Evolutionary conservation across 352 stramenopile genomes (phyloP).

Genomic region (Phytophthora pseudosyringae): DNA sequence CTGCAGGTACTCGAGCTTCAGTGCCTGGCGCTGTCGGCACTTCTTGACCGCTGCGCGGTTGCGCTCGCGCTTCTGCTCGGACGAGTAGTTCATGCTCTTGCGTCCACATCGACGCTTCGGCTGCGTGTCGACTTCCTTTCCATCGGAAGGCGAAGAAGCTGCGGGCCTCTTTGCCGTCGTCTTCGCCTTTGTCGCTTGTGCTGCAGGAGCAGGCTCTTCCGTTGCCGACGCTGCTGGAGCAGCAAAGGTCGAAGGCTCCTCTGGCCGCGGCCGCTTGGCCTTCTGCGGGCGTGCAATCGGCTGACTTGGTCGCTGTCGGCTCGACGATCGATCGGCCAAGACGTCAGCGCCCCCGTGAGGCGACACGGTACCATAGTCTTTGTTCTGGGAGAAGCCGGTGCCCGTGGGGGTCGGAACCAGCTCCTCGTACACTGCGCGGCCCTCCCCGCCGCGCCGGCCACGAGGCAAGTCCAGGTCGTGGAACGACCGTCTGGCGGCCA

Average conservation of each 20-base stretch:
- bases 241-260: constrained; percentile 12
- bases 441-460: constrained; percentile 22
- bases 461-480: constrained; percentile 23
- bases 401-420: constrained; percentile 19
- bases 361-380: constrained; percentile 11
- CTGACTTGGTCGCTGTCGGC: constrained; percentile 10
- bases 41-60: constrained; percentile 89
- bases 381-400: constrained; percentile 3
- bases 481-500: constrained; percentile 18
- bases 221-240: constrained; percentile 16
- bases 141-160: constrained; percentile 1
- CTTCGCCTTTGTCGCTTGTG: constrained; percentile 16
- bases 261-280: constrained; percentile 14
- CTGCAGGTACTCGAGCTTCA: constrained; percentile 84
- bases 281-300: constrained; percentile 17
- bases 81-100: constrained; percentile 90
- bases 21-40: constrained; percentile 77
- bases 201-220: neutral
- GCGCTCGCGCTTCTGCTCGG: constrained; percentile 82
- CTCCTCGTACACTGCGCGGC: constrained; percentile 34
- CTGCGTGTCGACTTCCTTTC: constrained; percentile 22
- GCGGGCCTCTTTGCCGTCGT: constrained; percentile 2
- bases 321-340: constrained; percentile 5
- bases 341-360: neutral
- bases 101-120: constrained; percentile 78